A percentile compares a stretch with the other conserved stretches of the same genome.
Evolutionary conservation across 2,329 filamentous ascomycete species (phyloP).

Genomic region (Colletotrichum viniferum): DNA sequence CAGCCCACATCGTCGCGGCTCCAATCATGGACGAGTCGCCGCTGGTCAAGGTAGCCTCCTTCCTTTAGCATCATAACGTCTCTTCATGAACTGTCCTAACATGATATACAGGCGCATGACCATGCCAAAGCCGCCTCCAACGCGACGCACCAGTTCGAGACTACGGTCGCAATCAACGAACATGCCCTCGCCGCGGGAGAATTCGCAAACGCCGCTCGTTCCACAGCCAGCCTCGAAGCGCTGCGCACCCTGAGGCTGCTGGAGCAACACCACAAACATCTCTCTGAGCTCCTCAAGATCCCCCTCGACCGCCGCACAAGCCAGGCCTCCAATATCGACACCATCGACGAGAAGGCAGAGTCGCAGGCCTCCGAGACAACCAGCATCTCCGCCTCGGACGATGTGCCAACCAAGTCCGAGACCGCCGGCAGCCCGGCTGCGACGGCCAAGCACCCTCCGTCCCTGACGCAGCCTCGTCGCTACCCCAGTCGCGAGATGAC

Average conservation of each 20-base stretch:
- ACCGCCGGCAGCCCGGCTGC: slow-evolving; percentile 24
- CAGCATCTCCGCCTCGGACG: neutral
- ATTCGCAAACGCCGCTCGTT: slow-evolving; percentile 81
- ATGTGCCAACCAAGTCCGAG: slow-evolving; percentile 25
- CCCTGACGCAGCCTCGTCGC: slow-evolving; percentile 48
- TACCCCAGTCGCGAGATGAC: slow-evolving; percentile 71
- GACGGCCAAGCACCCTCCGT: slow-evolving; percentile 25
- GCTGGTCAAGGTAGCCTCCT: slow-evolving; percentile 62
- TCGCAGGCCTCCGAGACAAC: slow-evolving; percentile 1
- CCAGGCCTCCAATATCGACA: slow-evolving; percentile 33
- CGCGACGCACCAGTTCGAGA: slow-evolving; percentile 75
- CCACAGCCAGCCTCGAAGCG: slow-evolving; percentile 72
- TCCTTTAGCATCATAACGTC: slow-evolving; percentile 25
- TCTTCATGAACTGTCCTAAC: neutral
- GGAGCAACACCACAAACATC: slow-evolving; percentile 83
- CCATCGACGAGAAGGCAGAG: slow-evolving; percentile 40
- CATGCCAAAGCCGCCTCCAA: slow-evolving; percentile 85
- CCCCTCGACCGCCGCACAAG: slow-evolving; percentile 60
- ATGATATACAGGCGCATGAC: slow-evolving; percentile 73
- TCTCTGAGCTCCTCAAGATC: slow-evolving; percentile 81
- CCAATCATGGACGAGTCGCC: slow-evolving; percentile 70
- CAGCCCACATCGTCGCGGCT: neutral
- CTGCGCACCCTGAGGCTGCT: slow-evolving; percentile 83
- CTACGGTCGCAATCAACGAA: slow-evolving; percentile 82
- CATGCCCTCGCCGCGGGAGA: slow-evolving; percentile 88